Evolutionary conservation across 257 asterid genomes (phyloP), one percentile per base, ranked within the genome.

Genomic region (Plantago major): DNA sequence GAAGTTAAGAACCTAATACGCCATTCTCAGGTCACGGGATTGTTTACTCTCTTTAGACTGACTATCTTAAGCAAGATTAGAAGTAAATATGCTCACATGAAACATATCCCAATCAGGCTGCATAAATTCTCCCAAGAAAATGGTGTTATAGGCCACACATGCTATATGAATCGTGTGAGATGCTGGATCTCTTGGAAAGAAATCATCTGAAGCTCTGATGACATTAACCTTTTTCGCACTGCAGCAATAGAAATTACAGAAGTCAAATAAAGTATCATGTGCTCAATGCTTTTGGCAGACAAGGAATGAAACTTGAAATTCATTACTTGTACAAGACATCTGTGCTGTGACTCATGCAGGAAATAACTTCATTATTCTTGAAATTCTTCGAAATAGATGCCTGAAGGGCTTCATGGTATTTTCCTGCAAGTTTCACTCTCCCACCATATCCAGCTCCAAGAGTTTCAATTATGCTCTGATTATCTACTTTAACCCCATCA

Each of bases 61-160:
- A 22, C 26, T 22, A 22, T 22, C 26, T 22, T 22, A 2, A 22
- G 26, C 26, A 22, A 22, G 26, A 22, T 1, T 22, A 22, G 26
- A 22, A 22, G 26, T 22, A 22, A 22, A 63, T 55, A 42, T 48
- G 67, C 85, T 78, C 75, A 89, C 96, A 69, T 83, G 96, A 75
- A 88, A 88, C 95, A 88, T 88, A 70, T 88, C 96, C 96, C 93
- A 88, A 75, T 88, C 96, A 19, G 90, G 95, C 77, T 80, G 90
- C 96, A 89, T 83, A 68, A 89, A 86, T 52, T 89, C 96, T 46
- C 96, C 96, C 4, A 89, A 49, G 62, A 89, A 89, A 60, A 86
- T 1, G 60, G 87, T 83, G 73, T 89, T 89, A 64, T 86, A 89
- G 30, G 96, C 88, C 69, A 89, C 96, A 17, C 93, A 80, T 61